Percentiles rank a stretch among this genome's conserved stretches.
Evolutionary conservation across 2,329 filamentous ascomycete species (phyloP).

Genomic region (Exophiala sp.): DNA sequence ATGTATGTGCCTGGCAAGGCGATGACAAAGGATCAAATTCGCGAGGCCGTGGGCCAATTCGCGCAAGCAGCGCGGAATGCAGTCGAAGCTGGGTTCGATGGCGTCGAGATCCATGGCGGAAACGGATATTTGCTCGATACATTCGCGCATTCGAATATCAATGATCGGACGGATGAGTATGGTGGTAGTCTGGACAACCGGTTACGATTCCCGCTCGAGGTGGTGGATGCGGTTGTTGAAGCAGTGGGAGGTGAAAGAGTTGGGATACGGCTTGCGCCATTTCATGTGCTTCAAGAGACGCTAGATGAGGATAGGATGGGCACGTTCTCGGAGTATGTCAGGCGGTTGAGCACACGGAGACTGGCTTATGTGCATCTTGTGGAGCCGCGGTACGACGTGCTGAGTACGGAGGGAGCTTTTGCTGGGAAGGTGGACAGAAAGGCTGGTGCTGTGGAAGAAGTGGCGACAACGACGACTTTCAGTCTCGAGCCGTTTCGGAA

Average conservation of each 20-base stretch:
- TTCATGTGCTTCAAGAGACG: too few relatives aligned
- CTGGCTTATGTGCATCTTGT: too few relatives aligned
- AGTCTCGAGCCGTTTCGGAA: too few relatives aligned
- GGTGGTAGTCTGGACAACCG: constrained; percentile 51
- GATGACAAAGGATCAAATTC: constrained; percentile 42
- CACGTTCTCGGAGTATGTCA: too few relatives aligned
- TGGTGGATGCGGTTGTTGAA: constrained; percentile 43
- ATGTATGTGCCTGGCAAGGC: neutral
- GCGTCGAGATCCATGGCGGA: constrained; percentile 38
- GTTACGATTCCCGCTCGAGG: constrained; percentile 53
- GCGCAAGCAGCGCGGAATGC: constrained; percentile 49
- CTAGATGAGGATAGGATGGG: too few relatives aligned
- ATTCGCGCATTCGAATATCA: constrained; percentile 46
- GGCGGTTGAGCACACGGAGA: too few relatives aligned
- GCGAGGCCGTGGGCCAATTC: constrained; percentile 40
- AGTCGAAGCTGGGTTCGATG: constrained; percentile 50
- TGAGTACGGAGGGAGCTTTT: too few relatives aligned
- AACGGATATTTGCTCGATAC: constrained; percentile 52
- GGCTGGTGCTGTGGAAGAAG: too few relatives aligned
- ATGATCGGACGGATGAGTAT: constrained; percentile 49
- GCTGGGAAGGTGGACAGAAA: too few relatives aligned
- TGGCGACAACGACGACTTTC: too few relatives aligned
- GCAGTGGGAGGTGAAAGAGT: constrained; percentile 45
- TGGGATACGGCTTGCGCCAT: constrained; percentile 44
- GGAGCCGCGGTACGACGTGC: too few relatives aligned